phyloP scores from a whole-genome alignment of 345 rosid genomes.

The Acer saccharum region DNA sequence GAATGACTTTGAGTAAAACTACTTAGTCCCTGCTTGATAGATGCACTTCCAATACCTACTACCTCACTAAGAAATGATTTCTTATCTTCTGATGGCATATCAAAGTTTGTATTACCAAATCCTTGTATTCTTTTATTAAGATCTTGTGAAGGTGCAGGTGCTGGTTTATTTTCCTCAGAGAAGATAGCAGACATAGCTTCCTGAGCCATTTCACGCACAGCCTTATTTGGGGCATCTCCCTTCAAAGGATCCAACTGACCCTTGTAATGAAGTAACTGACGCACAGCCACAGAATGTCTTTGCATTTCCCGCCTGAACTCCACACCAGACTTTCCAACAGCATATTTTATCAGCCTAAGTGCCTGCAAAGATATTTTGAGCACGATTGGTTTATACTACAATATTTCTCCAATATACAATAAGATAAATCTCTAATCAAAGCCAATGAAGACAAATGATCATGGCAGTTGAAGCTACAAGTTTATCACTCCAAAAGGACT shows the following conservation, averaged over 20 bases:
- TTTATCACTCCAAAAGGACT: background rate
- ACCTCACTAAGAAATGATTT: constrained; percentile 93
- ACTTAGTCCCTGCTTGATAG: constrained; percentile 88
- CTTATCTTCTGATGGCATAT: constrained; percentile 72
- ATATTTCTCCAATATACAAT: background rate
- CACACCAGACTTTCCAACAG: constrained; percentile 81
- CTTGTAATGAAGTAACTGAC: constrained; percentile 82
- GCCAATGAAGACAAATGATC: background rate
- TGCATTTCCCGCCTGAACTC: constrained; percentile 98
- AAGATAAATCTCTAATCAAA: background rate
- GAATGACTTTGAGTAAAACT: constrained; percentile 73
- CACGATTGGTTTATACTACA: constrained; percentile 8
- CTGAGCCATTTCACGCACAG: constrained; percentile 87
- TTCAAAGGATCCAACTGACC: constrained; percentile 87
- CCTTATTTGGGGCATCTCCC: constrained; percentile 95
- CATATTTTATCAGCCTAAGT: constrained; percentile 83
- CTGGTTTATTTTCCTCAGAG: constrained; percentile 66
- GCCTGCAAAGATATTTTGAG: constrained; percentile 47
- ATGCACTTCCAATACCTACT: constrained; percentile 93
- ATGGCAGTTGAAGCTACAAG: background rate
- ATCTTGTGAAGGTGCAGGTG: constrained; percentile 48
- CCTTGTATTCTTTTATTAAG: constrained; percentile 83
- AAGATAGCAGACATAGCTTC: constrained; percentile 84
- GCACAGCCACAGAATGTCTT: constrained; percentile 77
- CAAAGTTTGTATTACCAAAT: constrained; percentile 87